Base-by-base conservation (phyloP, 2,329 filamentous ascomycete genomes). In the Aureobasidium pullulans region DNA sequence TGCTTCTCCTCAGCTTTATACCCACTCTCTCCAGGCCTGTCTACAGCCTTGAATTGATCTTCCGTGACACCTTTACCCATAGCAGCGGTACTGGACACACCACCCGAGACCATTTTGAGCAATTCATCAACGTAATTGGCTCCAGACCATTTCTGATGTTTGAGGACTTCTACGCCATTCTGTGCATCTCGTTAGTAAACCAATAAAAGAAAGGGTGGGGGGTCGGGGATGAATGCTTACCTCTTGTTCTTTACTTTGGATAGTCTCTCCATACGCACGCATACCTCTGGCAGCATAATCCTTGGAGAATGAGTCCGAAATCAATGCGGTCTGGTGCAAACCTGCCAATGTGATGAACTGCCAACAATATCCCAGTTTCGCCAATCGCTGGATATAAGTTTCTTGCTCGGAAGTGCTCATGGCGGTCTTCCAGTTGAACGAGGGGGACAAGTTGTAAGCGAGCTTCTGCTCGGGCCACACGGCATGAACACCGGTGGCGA, bases 291-390 rank as follows among this genome's bases (percentile, higher is more conserved):
- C 79, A 60, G 87, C 81, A 73, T 89, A 99, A 50, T 90, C 89
- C 71, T 85, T 84, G 62, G 90, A 86, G 76, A 99, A 99, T 64
- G 87, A 85, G 77, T 97, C 85, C 69, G 87, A 87, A 77, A 96
- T 95, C 57, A 99, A 84, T 39, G 93, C 94, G 4, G 90, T 96
- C 63, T 90, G 96, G 81, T 99, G 94, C 71, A 99, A 82, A 66
- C 94, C 94, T 5, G 93, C 94, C 48, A 99, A 84, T n/a, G 94
- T 99, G 80, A 99, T 99, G 81, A 99, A 99, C 76, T 99, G 94
- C 94, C 94, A 99, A 84, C 90, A 96, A 84, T 99, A 99, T 64
- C 94, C 94, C 50, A 99, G 84, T 63, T 79, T 70, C 62, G 86
- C 91, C 42, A 99, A 88, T 43, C 94, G 89, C 64, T 86, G 80